These are phyloP conservation scores for Nigrograna mackinnonii DNA, from an alignment of 2,329 filamentous ascomycete genomes.

Conservation along the genomic window DNA sequence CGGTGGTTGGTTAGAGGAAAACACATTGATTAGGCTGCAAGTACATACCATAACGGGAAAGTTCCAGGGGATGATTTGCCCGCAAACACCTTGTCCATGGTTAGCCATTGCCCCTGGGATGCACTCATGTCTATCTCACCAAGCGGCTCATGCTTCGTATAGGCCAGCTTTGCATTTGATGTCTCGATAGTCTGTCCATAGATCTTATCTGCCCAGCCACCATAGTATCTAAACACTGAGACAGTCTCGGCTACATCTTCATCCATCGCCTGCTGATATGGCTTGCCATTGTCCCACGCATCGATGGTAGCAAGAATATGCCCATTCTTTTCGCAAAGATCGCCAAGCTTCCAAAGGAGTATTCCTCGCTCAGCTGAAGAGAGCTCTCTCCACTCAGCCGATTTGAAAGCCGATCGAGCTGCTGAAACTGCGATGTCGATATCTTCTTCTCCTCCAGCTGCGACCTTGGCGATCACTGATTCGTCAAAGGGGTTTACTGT, in stretches of 20 bases:
- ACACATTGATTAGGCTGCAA: neutral
- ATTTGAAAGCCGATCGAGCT: conserved; percentile 20
- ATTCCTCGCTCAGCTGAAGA: conserved; percentile 9
- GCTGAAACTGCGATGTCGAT: conserved; percentile 33
- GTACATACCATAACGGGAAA: conserved; percentile 41
- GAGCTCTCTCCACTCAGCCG: conserved; percentile 13
- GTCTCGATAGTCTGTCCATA: conserved; percentile 72
- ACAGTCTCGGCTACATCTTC: conserved; percentile 64
- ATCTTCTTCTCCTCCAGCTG: conserved; percentile 32
- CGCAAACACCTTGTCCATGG: conserved; percentile 8
- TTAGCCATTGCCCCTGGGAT: too few species aligned
- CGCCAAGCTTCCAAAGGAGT: conserved; percentile 19
- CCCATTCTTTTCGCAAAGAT: conserved; percentile 17
- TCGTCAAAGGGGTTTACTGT: conserved; percentile 9
- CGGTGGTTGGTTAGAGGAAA: neutral
- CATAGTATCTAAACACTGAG: conserved; percentile 67
- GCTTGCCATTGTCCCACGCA: conserved; percentile 77
- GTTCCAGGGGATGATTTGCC: conserved; percentile 42
- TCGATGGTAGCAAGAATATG: conserved; percentile 18
- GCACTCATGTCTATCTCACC: conserved; percentile 30
- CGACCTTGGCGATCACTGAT: conserved; percentile 26
- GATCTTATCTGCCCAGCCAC: conserved; percentile 75
- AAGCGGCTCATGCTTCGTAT: conserved; percentile 71
- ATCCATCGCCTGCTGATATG: conserved; percentile 62
- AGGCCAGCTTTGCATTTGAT: conserved; percentile 68